These are phyloP conservation scores for Austroboletus olivaceoglutinosus DNA, from an alignment of 1,284 basidiomycete species.

Conservation along the genomic window DNA sequence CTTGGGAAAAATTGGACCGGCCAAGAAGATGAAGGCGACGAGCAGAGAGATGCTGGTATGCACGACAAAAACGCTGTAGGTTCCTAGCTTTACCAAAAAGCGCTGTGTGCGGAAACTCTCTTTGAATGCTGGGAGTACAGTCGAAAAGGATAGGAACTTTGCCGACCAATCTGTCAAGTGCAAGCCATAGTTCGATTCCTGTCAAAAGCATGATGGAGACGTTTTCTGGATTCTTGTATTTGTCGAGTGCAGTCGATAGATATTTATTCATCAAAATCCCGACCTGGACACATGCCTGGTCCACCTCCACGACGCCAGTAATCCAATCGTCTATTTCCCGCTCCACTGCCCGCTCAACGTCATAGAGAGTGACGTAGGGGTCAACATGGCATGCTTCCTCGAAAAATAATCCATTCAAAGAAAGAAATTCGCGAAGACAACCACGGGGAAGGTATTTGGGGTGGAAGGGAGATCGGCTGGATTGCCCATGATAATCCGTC, in stretches of 20 bases:
- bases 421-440: slow-evolving; percentile 21
- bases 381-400: slow-evolving; percentile 10
- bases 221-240: not conserved
- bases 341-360: slow-evolving; percentile 37
- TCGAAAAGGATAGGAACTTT: slow-evolving; percentile 31
- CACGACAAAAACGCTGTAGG: slow-evolving; percentile 28
- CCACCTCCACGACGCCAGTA: slow-evolving; percentile 5
- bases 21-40: not conserved
- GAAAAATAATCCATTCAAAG: slow-evolving; percentile 18
- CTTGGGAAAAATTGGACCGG: no score
- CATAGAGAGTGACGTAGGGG: slow-evolving; percentile 27
- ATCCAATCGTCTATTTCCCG: slow-evolving; percentile 35
- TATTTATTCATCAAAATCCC: not conserved
- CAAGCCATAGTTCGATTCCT: slow-evolving; percentile 43
- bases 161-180: slow-evolving; percentile 40
- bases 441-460: slow-evolving; percentile 12
- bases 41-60: slow-evolving; percentile 32
- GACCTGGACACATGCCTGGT: slow-evolving; percentile 10
- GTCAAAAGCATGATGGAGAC: slow-evolving; percentile 38
- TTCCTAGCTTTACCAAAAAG: not conserved
- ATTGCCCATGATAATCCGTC: not conserved
- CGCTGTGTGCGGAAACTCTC: not conserved
- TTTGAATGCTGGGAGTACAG: slow-evolving; percentile 47
- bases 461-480: slow-evolving; percentile 8
- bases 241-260: not conserved